A percentile compares a stretch with the other conserved stretches of the same genome.
Evolutionary conservation across 2,329 filamentous ascomycete genomes (phyloP).

Genomic region (Fusarium sp.): DNA sequence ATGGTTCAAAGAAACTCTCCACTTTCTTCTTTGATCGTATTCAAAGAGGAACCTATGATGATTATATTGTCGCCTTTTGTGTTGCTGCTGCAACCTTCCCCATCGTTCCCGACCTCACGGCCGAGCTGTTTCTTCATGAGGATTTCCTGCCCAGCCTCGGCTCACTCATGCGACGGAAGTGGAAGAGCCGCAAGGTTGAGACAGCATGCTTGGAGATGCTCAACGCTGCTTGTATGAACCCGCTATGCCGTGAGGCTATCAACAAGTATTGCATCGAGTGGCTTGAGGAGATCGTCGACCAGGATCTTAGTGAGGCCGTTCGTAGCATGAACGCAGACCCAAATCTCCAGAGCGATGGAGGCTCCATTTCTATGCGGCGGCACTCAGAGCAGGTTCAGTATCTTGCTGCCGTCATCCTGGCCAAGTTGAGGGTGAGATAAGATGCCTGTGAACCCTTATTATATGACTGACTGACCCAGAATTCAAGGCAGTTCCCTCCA

Average conservation of each 20-base stretch:
- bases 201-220: conserved; percentile 89
- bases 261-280: conserved; percentile 87
- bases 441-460: conserved; percentile 34
- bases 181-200: conserved; percentile 88
- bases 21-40: conserved; percentile 81
- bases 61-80: conserved; percentile 92
- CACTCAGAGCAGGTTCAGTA: conserved; percentile 74
- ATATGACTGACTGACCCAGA: conserved; percentile 62
- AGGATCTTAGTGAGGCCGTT: conserved; percentile 71
- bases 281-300: conserved; percentile 85
- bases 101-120: conserved; percentile 80
- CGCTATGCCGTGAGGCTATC: conserved; percentile 84
- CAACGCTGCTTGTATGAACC: conserved; percentile 90
- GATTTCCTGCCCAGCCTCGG: conserved; percentile 85
- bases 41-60: conserved; percentile 82
- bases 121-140: conserved; percentile 86
- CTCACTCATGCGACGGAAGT: conserved; percentile 81
- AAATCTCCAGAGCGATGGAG: conserved; percentile 69
- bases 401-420: conserved; percentile 79
- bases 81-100: conserved; percentile 92
- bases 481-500: conserved; percentile 67
- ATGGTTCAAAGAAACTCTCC: conserved; percentile 77
- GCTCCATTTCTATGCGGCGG: conserved; percentile 70
- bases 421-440: conserved; percentile 73
- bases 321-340: conserved; percentile 65